Evolutionary conservation across 495 filamentous ascomycete genomes (phyloP).

Genomic region (Talaromyces borbonicus): DNA sequence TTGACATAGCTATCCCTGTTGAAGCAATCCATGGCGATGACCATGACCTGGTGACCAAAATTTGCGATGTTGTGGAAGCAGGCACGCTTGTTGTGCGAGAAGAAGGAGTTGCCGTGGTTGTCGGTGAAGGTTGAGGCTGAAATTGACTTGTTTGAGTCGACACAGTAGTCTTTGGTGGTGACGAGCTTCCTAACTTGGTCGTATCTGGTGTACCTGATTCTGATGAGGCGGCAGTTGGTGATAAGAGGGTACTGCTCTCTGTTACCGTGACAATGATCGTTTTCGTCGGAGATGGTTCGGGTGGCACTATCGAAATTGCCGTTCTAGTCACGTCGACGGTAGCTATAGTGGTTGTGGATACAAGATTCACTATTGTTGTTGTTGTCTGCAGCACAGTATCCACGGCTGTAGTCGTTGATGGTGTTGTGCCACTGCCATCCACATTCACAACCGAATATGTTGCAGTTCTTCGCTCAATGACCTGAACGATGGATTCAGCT

Average conservation of each 20-base stretch:
- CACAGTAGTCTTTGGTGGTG: conserved; percentile 11
- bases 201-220: neutral
- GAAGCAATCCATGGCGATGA: neutral
- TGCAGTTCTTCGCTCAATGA: conserved; percentile 21
- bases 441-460: conserved; percentile 42
- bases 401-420: conserved; percentile 14
- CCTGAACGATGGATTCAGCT: conserved; percentile 14
- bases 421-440: conserved; percentile 24
- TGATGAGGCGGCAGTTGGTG: conserved; percentile 10
- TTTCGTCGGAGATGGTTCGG: neutral
- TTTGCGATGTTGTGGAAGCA: neutral
- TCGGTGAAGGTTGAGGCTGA: too few species aligned
- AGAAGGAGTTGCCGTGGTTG: neutral
- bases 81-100: neutral
- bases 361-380: conserved; percentile 19
- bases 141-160: neutral
- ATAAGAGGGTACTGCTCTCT: conserved; percentile 21
- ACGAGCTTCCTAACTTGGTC: too few species aligned
- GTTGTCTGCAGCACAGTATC: conserved; percentile 26
- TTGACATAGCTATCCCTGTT: neutral
- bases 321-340: conserved; percentile 12
- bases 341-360: conserved; percentile 3
- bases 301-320: conserved; percentile 11
- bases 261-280: conserved; percentile 21
- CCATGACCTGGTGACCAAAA: neutral